Evolutionary conservation across 139 green algal species (phyloP), one percentile per base, ranked within the genome.

Genomic region (Diplosphaera chodatii): DNA sequence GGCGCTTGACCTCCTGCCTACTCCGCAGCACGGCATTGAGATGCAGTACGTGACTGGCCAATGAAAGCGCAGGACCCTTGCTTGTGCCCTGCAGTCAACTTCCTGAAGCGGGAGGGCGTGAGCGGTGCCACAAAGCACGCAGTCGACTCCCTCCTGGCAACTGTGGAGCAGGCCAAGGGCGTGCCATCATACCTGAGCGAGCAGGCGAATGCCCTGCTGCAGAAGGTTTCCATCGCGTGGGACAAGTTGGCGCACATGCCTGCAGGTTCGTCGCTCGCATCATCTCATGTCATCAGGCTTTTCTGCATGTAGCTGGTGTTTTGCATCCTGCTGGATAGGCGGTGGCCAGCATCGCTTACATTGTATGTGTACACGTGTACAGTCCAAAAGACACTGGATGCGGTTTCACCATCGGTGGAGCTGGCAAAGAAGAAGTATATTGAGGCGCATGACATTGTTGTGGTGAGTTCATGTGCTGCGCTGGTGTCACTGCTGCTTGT

Each of bases 141-240:
- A 30, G 76, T 67, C 20, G 82, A 86, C 70, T 67, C 77, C 33
- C 79, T 87, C 27, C 30, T 64, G 34, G 40, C 67, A 8, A 59
- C 56, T n/a, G 63, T 87, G 63, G 76, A 72, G 32, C 79, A 87
- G 30, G 82, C 82, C 27, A 72, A 80, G 41, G 70, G 71, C 25
- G 29, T 83, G 13, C 81, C 81, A 6, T 65, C 55, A 28, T 69
- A 63, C 48, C 32, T 77, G 0, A 59, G 32, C 66, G 71, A 73
- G 55, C 30, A 77, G 66, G 63, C 66, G 4, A 56, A 73, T 28
- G 66, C 64, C 3, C 37, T 66, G 55, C 13, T 66, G 30, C 3
- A 55, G 28, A 63, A 64, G 6, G 55, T 77, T 25, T 29, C 31
- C 18, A 55, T 69, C 20, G 73, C 67, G 5, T 65, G 63, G 28